phyloP scores from a whole-genome alignment of 305 asterid genomes.

The Plantago coronopus region DNA sequence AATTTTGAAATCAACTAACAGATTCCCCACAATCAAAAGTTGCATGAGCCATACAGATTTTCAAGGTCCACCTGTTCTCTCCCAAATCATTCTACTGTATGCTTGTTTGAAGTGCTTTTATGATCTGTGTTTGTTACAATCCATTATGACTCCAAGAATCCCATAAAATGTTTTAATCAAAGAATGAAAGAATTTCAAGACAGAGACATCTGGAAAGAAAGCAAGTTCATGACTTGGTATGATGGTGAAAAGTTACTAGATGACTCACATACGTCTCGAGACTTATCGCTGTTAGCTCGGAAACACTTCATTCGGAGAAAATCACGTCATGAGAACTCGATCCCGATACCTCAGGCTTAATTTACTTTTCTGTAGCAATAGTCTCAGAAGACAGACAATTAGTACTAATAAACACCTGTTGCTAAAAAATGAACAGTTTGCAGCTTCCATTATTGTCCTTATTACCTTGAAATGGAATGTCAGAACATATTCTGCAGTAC shows the following conservation, averaged over 20 bases:
- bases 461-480: constrained; percentile 2
- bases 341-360: too few relatives aligned
- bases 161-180: constrained; percentile 9
- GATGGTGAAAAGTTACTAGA: constrained; percentile 8
- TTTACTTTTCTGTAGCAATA: too few relatives aligned
- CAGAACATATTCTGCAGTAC: constrained; percentile 14
- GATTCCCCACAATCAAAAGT: constrained; percentile 34
- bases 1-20: constrained; percentile 27
- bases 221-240: background rate
- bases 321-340: too few relatives aligned
- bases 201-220: constrained; percentile 1
- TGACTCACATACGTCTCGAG: constrained; percentile 8
- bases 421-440: background rate
- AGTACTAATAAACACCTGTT: background rate
- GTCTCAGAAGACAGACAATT: too few relatives aligned
- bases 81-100: constrained; percentile 21
- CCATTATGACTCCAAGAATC: constrained; percentile 14
- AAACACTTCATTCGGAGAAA: too few relatives aligned
- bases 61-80: constrained; percentile 31
- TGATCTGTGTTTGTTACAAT: constrained; percentile 30
- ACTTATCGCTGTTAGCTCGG: too few relatives aligned
- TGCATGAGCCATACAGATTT: constrained; percentile 16
- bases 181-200: background rate
- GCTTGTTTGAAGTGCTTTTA: constrained; percentile 21
- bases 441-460: constrained; percentile 2